Conservation (phyloP, 768 basidiomycete genomes). For the Mycena sanguinolenta region DNA sequence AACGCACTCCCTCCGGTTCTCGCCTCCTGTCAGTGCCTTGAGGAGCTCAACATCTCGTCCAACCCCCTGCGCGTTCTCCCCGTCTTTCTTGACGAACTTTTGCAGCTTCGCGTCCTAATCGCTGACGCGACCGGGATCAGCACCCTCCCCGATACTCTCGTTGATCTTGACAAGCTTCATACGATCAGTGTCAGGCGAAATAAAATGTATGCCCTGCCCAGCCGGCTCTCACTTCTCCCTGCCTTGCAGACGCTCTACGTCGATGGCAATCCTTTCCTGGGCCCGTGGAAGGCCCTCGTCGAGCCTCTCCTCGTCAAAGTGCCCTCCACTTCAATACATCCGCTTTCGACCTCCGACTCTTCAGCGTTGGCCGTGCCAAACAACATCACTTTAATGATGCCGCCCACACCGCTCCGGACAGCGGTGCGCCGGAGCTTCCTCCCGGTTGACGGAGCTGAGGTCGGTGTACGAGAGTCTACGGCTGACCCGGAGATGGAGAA, state of each 20-base stretch:
- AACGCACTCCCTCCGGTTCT: constrained; percentile 87
- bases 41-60: constrained; percentile 93
- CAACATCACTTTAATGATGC: constrained; percentile 57
- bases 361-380: constrained; percentile 41
- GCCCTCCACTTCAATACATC: constrained; percentile 72
- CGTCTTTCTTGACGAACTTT: constrained; percentile 82
- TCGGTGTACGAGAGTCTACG: constrained; percentile 50
- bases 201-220: constrained; percentile 89
- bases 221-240: constrained; percentile 93
- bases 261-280: constrained; percentile 97
- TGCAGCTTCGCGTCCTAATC: constrained; percentile 87
- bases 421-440: constrained; percentile 90
- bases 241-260: constrained; percentile 88
- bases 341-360: constrained; percentile 69
- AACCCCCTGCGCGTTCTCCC: constrained; percentile 95
- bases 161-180: constrained; percentile 83
- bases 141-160: constrained; percentile 81
- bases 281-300: constrained; percentile 91
- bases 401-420: constrained; percentile 61
- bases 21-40: constrained; percentile 82
- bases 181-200: constrained; percentile 92
- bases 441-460: constrained; percentile 75
- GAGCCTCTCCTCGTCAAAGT: constrained; percentile 82
- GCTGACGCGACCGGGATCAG: constrained; percentile 91
- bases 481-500: constrained; percentile 61